phyloP scores from a whole-genome alignment of 2,329 filamentous ascomycete species.

The Aureobasidium leucospermi region DNA sequence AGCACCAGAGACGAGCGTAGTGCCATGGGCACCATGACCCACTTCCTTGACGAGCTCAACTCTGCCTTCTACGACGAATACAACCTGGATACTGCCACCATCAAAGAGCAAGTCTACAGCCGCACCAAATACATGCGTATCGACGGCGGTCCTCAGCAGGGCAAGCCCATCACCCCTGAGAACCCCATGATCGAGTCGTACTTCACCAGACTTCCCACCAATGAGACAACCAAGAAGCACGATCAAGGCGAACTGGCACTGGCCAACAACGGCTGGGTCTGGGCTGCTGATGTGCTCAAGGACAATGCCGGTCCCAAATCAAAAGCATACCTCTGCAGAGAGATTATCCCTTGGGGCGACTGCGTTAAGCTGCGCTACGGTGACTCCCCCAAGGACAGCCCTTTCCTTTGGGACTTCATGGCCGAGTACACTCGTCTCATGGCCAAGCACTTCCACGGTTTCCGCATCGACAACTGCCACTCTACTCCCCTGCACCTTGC shows the following conservation, averaged over 20 bases:
- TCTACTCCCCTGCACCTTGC: slow-evolving; percentile 92
- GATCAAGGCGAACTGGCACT: slow-evolving; percentile 69
- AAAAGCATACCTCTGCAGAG: slow-evolving; percentile 85
- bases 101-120: slow-evolving; percentile 86
- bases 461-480: slow-evolving; percentile 97
- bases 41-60: slow-evolving; percentile 74
- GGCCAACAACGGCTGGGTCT: slow-evolving; percentile 97
- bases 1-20: slow-evolving; percentile 45
- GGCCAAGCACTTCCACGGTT: slow-evolving; percentile 90
- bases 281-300: slow-evolving; percentile 88
- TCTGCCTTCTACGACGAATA: slow-evolving; percentile 88
- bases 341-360: slow-evolving; percentile 97
- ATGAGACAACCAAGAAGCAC: slow-evolving; percentile 70
- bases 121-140: slow-evolving; percentile 90
- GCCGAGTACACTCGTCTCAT: slow-evolving; percentile 83
- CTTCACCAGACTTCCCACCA: slow-evolving; percentile 80
- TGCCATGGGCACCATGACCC: slow-evolving; percentile 47
- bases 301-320: slow-evolving; percentile 90
- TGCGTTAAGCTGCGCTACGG: slow-evolving; percentile 97
- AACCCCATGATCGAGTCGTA: slow-evolving; percentile 88
- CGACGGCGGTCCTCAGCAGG: slow-evolving; percentile 84
- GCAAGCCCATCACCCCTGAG: slow-evolving; percentile 67
- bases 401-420: slow-evolving; percentile 95
- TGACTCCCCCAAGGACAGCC: slow-evolving; percentile 69
- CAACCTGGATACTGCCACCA: slow-evolving; percentile 71